Evolutionary conservation across 2,329 filamentous ascomycete genomes (phyloP), one percentile per base, ranked within the genome.

Genomic region (Aspergillus ustus): DNA sequence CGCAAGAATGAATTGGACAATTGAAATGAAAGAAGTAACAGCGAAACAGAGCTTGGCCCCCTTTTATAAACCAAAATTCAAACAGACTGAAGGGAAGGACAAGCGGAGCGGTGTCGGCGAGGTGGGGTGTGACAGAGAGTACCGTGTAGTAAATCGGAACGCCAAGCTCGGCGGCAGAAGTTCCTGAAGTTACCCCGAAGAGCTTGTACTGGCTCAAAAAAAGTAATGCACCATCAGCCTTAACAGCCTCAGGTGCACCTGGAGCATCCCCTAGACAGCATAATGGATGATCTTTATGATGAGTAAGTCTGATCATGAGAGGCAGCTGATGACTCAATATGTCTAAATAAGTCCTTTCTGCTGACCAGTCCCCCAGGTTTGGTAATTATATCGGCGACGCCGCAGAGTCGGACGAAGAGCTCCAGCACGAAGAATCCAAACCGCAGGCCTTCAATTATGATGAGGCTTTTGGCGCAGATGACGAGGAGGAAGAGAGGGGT

Each of bases 361-460:
- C 59, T 70, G 70, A 64, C 60, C 40, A 44, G 50, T 53, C 54
- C 44, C 37, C 48, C 69, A 96, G 92, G 84, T 98, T 98, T 81
- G 94, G 94, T 74, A 98, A 98, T 82, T 98, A 95, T 80, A 97
- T 98, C 75, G 95, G 95, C 74, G 95, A 97, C 79, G 92, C 92
- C 72, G 90, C 89, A 76, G 90, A 90, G 77, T 95, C 92, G 60
- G 93, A 97, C 74, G 94, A 93, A 73, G 94, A 92, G 70, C 88
- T 92, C 75, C 87, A 87, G 73, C 88, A 89, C 75, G 87, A 88
- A 69, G 89, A 91, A 77, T 87, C 88, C 62, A 87, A 86, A 73
- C 89, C 91, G 71, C 93, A 94, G 73, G 88, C 89, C 72, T 97
- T 97, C 77, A 89, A 87, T 64, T 85, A 89, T 70, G 83, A 92